phyloP scores from a whole-genome alignment of 169 alveolate genomes.

The Plasmodium gaboni region DNA sequence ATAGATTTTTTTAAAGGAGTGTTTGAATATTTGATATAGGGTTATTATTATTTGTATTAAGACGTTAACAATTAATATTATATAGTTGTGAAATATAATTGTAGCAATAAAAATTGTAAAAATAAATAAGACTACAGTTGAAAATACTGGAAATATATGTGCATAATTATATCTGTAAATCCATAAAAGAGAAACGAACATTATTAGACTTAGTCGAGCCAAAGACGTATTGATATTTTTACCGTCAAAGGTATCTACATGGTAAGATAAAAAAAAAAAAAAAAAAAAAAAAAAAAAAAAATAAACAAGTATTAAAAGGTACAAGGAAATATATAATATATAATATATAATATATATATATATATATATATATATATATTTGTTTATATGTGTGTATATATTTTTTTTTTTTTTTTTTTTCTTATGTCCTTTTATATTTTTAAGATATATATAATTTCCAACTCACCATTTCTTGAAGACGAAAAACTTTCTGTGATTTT shows the following conservation, averaged over 20 bases:
- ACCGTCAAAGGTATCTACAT: slow-evolving; percentile 13
- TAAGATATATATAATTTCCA: too few species aligned
- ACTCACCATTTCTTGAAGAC: slow-evolving; percentile 20
- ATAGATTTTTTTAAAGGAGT: slow-evolving; percentile 5
- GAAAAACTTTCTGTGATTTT: slow-evolving; percentile 39
- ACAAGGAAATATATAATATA: neutral
- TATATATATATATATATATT: neutral
- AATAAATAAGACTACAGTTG: slow-evolving; percentile 19
- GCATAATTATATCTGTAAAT: slow-evolving; percentile 50
- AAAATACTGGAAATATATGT: slow-evolving; percentile 35
- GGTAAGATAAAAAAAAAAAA: neutral
- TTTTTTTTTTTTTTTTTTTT: neutral
- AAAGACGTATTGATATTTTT: slow-evolving; percentile 11
- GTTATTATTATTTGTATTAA: slow-evolving; percentile 8
- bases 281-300: neutral
- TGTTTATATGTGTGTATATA: neutral
- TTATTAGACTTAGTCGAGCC: slow-evolving; percentile 15
- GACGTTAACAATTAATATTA: slow-evolving; percentile 17
- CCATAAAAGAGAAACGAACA: slow-evolving; percentile 43
- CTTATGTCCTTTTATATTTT: neutral
- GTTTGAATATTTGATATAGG: slow-evolving; percentile 1
- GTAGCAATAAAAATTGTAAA: slow-evolving; percentile 29
- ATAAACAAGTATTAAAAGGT: neutral
- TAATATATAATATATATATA: neutral
- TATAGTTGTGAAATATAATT: slow-evolving; percentile 11